Evolutionary conservation across 2,329 filamentous ascomycete genomes (phyloP), one percentile per base, ranked within the genome.

Genomic region (Phialocephala sp.): DNA sequence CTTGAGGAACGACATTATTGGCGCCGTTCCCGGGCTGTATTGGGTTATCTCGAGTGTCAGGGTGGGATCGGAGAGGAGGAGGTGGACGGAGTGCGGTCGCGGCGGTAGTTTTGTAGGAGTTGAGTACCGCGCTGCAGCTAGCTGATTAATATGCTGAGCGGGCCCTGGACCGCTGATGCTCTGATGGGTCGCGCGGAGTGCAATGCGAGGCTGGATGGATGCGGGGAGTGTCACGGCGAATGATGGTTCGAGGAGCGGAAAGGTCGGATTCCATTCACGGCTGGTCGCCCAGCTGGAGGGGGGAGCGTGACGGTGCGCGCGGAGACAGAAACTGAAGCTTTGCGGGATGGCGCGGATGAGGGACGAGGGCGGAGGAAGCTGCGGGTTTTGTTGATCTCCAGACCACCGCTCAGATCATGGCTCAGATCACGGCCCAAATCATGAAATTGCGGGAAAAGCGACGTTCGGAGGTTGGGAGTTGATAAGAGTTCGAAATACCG

Each of bases 1-100:
- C 69, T 72, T 74, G 56, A 75, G 45, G 65, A 74, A 72, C 39
- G 71, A 73, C 74, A 75, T 75, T 18, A 62, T 71, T 61, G 39
- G n/a, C n/a, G n/a, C 12, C 22, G 20, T 22, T 9, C 12, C 8
- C 8, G 4, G 1, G 24, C 9, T 47, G 43, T 32, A 35, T 27
- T 27, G 50, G 24, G 12, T n/a, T n/a, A n/a, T n/a, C n/a, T n/a
- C n/a, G n/a, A n/a, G n/a, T n/a, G n/a, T n/a, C n/a, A n/a, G n/a
- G n/a, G n/a, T n/a, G n/a, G 18, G 45, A n/a, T 11, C 8, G 45
- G 45, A 9, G n/a, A 12, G 12, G 12, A 12, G 11, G 8, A 22
- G 12, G 12, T 14, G n/a, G 50, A 32, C 12, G 27, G 18, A 20
- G 32, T 22, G 8, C 32, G 55, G 55, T n/a, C 18, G 55, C 11